These are phyloP conservation scores for Cutaneotrichosporon arboriforme DNA, from an alignment of 1,284 basidiomycete species.

Conservation along the genomic window DNA sequence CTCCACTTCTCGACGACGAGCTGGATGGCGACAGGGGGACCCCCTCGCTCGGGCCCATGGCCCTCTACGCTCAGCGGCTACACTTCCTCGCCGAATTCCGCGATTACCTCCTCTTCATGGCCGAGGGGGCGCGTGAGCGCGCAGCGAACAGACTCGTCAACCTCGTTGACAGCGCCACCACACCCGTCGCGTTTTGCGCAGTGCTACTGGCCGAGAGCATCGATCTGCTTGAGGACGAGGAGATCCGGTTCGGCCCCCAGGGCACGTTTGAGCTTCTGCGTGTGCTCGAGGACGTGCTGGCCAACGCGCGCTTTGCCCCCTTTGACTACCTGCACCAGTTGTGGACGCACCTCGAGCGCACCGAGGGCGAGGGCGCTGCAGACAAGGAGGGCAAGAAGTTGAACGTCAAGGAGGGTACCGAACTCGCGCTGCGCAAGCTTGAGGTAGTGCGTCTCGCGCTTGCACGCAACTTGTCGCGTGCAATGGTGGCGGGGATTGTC, in stretches of 20 bases:
- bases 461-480: slow-evolving; percentile 44
- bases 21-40: background rate
- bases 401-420: slow-evolving; percentile 16
- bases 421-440: slow-evolving; percentile 40
- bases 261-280: slow-evolving; percentile 50
- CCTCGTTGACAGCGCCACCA: slow-evolving; percentile 45
- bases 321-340: slow-evolving; percentile 38
- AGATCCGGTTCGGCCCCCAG: slow-evolving; percentile 41
- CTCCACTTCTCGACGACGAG: slow-evolving; percentile 12
- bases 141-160: slow-evolving; percentile 47
- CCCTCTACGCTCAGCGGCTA: slow-evolving; percentile 42
- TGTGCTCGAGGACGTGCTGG: slow-evolving; percentile 47
- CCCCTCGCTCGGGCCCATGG: slow-evolving; percentile 6
- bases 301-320: slow-evolving; percentile 35
- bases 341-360: slow-evolving; percentile 18
- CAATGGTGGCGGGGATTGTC: slow-evolving; percentile 35
- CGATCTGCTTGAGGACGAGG: slow-evolving; percentile 46
- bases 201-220: slow-evolving; percentile 49
- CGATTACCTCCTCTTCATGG: slow-evolving; percentile 49
- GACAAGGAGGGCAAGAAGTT: slow-evolving; percentile 4
- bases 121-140: slow-evolving; percentile 34
- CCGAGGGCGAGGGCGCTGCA: background rate
- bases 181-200: slow-evolving; percentile 48
- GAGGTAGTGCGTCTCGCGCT: slow-evolving; percentile 49
- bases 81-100: slow-evolving; percentile 51